Evolutionary conservation across 371 early-diverging fungal species (phyloP).

Genomic region (Mortierella sp.): DNA sequence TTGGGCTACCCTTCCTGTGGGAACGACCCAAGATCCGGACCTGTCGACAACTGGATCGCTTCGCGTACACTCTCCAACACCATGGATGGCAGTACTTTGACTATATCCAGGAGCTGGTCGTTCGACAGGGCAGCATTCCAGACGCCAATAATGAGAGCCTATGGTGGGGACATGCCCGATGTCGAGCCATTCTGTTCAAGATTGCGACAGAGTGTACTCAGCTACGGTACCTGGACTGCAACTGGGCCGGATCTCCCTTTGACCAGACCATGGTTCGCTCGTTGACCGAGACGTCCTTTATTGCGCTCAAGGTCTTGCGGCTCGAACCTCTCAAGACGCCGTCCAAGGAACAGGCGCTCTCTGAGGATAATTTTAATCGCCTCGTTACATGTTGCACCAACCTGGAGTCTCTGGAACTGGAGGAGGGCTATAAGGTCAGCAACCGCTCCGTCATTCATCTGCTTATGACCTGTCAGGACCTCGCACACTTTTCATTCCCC

Average conservation of each 20-base stretch:
- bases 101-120: conserved; percentile 22
- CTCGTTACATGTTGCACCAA: conserved; percentile 16
- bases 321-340: conserved; percentile 34
- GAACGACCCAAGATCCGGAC: conserved; percentile 29
- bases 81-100: conserved; percentile 24
- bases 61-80: conserved; percentile 30
- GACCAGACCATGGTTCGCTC: conserved; percentile 11
- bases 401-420: conserved; percentile 32
- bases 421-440: conserved; percentile 9
- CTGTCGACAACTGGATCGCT: conserved; percentile 31
- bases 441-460: conserved; percentile 18
- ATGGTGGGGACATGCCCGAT: conserved; percentile 32
- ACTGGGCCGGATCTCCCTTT: conserved; percentile 35
- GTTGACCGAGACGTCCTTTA: conserved; percentile 5
- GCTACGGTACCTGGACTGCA: conserved; percentile 21
- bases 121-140: conserved; percentile 23
- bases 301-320: conserved; percentile 14
- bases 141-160: conserved; percentile 24
- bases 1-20: conserved; percentile 32
- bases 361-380: conserved; percentile 15
- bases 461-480: conserved; percentile 16
- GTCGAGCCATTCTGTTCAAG: conserved; percentile 23
- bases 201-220: conserved; percentile 13
- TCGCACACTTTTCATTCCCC: conserved; percentile 16
- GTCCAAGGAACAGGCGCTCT: conserved; percentile 13